phyloP scores from a whole-genome alignment of 192 early-diverging fungal species.

The Backusella australiensis region DNA sequence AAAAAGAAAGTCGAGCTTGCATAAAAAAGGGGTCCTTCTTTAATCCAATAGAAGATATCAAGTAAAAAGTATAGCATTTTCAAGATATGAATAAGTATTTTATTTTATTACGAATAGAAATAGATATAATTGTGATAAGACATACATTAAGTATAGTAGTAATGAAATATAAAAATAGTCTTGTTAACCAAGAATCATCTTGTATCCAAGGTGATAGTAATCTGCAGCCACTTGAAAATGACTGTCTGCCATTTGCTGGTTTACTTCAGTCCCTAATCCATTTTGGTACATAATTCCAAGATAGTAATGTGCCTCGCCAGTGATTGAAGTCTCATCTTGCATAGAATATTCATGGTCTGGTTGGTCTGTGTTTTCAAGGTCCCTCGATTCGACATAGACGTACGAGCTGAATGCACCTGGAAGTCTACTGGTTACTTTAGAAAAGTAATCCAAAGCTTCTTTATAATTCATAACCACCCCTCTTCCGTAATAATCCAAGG shows the following conservation, averaged over 20 bases:
- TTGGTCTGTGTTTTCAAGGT: neutral
- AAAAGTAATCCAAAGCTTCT: conserved; percentile 30
- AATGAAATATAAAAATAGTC: neutral
- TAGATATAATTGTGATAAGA: no score
- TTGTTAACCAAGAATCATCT: neutral
- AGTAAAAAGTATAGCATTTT: no score
- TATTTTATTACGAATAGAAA: no score
- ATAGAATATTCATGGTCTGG: neutral
- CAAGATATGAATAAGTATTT: no score
- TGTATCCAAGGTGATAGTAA: neutral
- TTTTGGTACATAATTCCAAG: neutral
- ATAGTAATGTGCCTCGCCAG: neutral
- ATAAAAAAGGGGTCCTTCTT: neutral
- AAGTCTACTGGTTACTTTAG: neutral
- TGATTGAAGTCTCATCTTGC: neutral
- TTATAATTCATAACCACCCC: conserved; percentile 44
- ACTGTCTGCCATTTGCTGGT: neutral
- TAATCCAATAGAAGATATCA: no score
- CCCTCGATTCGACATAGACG: neutral
- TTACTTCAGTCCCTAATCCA: neutral
- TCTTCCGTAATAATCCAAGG: conserved; percentile 65
- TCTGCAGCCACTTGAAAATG: neutral
- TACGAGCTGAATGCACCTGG: neutral
- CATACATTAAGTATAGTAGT: no score
- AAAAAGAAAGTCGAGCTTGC: no score